Conservation (phyloP, 192 early-diverging fungal species). For the Funneliformis mosseae region DNA sequence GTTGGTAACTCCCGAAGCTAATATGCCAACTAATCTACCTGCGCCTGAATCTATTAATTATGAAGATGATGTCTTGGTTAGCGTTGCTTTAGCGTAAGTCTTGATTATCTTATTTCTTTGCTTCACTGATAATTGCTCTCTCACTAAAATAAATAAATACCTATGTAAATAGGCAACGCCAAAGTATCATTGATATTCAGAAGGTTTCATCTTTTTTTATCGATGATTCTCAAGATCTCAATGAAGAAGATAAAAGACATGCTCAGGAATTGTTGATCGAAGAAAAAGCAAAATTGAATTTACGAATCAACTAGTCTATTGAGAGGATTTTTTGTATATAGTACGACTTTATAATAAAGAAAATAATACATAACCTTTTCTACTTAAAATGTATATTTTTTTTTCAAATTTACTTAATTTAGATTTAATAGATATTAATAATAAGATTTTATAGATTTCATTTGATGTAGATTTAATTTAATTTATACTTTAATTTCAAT, state of each 20-base stretch:
- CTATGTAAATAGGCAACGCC: neutral
- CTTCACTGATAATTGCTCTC: neutral
- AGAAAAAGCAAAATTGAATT: neutral
- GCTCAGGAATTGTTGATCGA: neutral
- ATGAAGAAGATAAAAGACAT: neutral
- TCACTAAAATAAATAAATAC: neutral
- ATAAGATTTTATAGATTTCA: no score
- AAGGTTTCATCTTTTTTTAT: neutral
- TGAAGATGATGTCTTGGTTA: constrained; percentile 17
- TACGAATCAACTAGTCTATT: neutral
- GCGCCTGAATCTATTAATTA: neutral
- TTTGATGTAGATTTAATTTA: no score
- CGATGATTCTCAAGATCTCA: neutral
- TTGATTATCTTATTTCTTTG: neutral
- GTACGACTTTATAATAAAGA: no score
- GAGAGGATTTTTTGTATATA: no score
- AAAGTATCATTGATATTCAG: neutral
- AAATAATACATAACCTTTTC: no score
- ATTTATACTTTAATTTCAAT: no score
- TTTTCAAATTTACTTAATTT: no score
- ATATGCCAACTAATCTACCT: neutral
- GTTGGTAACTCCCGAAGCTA: neutral
- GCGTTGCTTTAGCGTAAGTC: neutral
- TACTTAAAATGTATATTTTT: no score
- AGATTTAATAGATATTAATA: no score